These are phyloP conservation scores for Globisporangium megalacanthum DNA, from an alignment of 352 stramenopile species.

Conservation along the genomic window DNA sequence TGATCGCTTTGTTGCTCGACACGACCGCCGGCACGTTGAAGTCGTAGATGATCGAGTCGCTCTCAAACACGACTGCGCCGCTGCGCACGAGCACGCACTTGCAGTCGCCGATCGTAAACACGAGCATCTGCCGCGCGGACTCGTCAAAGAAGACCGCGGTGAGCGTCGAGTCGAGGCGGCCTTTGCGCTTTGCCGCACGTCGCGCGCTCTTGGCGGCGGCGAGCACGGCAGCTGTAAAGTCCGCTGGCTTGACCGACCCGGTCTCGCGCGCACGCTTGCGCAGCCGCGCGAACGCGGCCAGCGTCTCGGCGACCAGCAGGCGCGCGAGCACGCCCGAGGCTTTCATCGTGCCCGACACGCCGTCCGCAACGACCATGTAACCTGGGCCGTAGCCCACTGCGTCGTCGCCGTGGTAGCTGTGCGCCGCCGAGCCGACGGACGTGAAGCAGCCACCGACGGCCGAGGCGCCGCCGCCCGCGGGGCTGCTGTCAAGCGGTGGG, in stretches of 20 bases:
- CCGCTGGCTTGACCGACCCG: slow-evolving; percentile 40
- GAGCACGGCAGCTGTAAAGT: slow-evolving; percentile 69
- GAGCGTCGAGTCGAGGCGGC: slow-evolving; percentile 78
- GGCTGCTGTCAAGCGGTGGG: slow-evolving; percentile 26
- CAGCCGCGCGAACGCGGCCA: slow-evolving; percentile 62
- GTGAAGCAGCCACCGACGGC: slow-evolving; percentile 37
- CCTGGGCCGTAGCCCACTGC: slow-evolving; percentile 76
- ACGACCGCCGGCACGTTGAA: slow-evolving; percentile 88
- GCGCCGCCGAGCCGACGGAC: slow-evolving; percentile 67
- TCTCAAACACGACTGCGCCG: slow-evolving; percentile 73
- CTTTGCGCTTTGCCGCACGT: slow-evolving; percentile 71
- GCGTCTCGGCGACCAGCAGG: slow-evolving; percentile 72
- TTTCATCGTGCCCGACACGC: slow-evolving; percentile 84
- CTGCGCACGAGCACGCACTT: slow-evolving; percentile 78
- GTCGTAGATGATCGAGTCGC: slow-evolving; percentile 88
- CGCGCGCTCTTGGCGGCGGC: slow-evolving; percentile 64
- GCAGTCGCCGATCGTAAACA: slow-evolving; percentile 85
- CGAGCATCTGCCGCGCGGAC: slow-evolving; percentile 61
- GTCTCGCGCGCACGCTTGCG: slow-evolving; percentile 51
- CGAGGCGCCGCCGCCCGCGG: slow-evolving; percentile 1
- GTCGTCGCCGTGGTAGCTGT: slow-evolving; percentile 84
- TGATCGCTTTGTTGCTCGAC: slow-evolving; percentile 81
- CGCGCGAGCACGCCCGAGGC: slow-evolving; percentile 73
- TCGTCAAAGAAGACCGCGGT: slow-evolving; percentile 81
- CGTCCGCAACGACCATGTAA: slow-evolving; percentile 85